Evolutionary conservation across 2,329 filamentous ascomycete genomes (phyloP), one percentile per base, ranked within the genome.

Genomic region (Sporothrix luriei): DNA sequence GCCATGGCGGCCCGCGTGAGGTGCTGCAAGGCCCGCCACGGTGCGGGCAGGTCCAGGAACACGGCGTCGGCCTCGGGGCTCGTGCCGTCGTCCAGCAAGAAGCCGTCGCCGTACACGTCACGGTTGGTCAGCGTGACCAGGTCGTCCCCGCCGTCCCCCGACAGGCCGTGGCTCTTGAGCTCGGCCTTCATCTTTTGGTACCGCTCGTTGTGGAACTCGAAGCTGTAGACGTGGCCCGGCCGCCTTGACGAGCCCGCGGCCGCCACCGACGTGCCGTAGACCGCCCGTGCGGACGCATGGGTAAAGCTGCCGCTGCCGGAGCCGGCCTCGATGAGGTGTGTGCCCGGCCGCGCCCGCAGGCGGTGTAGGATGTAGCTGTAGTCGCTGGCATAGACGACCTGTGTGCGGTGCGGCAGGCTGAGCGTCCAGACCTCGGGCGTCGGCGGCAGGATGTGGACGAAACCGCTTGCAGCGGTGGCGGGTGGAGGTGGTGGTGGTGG

Each of bases 381-480:
- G 78, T 95, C 92, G 19, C 91, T 91, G 0, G 91, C 94, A 78
- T 95, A 95, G 68, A 95, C 92, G 49, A 95, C 92, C 77, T 95
- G 92, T 0, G 92, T 95, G 71, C 92, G 84, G 77, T 95, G 92
- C 1, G 92, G 92, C 62, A 95, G 80, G 70, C 90, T 92, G 68
- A 87, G 86, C 0, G 92, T 95, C 92, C 92, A 95, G 26, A 91
- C 84, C 78, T 95, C 92, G 4, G 92, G 91, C 0, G 91, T 93
- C 0, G 92, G 92, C 14, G 89, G 89, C 19, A 95, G 82, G 21
- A 95, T 82, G 78, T 95, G 92, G 65, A 92, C 85, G 78, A 95
- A 95, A 29, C 92, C 92, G 74, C 88, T 85, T 1, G 66, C 10
- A 66, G 71, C 26, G 48, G 64, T 43, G 19, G 61, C 9, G 10